Evolutionary conservation across 371 early-diverging fungal genomes (phyloP).

Genomic region (Mortierella sp.): DNA sequence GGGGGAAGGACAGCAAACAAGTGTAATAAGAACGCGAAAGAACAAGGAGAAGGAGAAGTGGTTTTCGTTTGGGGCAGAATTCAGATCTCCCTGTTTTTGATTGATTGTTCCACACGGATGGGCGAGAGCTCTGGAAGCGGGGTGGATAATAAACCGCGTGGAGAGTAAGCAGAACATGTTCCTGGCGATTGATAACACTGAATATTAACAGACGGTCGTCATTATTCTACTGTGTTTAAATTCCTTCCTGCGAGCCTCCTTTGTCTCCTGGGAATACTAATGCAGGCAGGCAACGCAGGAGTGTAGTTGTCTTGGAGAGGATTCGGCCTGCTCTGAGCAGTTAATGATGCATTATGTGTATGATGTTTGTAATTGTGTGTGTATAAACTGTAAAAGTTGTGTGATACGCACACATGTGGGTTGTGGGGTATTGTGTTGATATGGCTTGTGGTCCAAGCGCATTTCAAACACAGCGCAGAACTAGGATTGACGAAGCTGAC

Average conservation of each 20-base stretch:
- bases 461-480: not conserved
- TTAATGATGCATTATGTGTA: no score
- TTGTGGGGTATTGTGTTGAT: not conserved
- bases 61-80: conserved; percentile 12
- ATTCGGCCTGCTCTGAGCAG: not conserved
- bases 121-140: not conserved
- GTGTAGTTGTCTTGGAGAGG: not conserved
- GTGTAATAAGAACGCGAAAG: conserved; percentile 4
- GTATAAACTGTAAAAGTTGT: not conserved
- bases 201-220: no score
- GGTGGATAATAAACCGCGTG: not conserved
- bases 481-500: not conserved
- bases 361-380: not conserved
- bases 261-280: not conserved
- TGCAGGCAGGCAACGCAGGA: not conserved
- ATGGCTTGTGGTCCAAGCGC: not conserved
- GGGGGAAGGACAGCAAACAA: not conserved
- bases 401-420: no score
- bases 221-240: no score
- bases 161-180: not conserved
- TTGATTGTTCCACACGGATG: not conserved
- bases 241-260: not conserved
- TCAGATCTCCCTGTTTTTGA: conserved; percentile 9
- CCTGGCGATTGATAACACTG: no score
- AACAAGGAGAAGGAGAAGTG: conserved; percentile 17